Base-by-base conservation (phyloP, 2,329 filamentous ascomycete species). In the Neoscytalidium dimidiatum region DNA sequence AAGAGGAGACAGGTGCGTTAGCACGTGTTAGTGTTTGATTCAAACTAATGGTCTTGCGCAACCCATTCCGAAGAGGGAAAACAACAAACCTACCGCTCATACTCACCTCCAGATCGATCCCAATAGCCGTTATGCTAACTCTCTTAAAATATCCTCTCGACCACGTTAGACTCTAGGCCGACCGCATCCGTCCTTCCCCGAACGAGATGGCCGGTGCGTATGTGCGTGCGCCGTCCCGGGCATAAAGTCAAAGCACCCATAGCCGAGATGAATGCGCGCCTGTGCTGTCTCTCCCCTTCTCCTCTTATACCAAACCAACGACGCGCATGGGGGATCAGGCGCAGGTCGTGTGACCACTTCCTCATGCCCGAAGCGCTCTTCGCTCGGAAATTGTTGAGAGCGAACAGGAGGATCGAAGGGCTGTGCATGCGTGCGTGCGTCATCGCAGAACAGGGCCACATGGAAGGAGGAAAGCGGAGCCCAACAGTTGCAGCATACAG, bases 331-430 rank as follows among this genome's bases (percentile, higher is more conserved):
- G n/a, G n/a, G 35, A 26, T 46, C 38, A 31, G n/a, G 56, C 26
- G 41, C 38, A 21, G 56, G 56, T 60, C 56, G 41, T 60, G 56
- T 60, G 56, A 60, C 43, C 56, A n/a, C n/a, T n/a, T n/a, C n/a
- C n/a, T n/a, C n/a, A n/a, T n/a, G n/a, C n/a, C n/a, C n/a, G n/a
- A n/a, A n/a, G n/a, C 46, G 49, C 49, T n/a, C 17, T 17, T 26
- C 5, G 21, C 23, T 58, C 38, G 56, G 28, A 58, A 48, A 60
- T 60, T 48, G 56, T 60, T 60, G 56, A 33, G 52, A n/a, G 6
- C 7, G 5, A 53, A 6, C 28, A 26, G n/a, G 14, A 13, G n/a
- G 14, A 33, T 8, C 3, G 29, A 51, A 31, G 29, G 21, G 44
- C 11, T 48, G 21, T 48, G 38, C 23, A 48, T 28, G 44, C 23